phyloP scores from a whole-genome alignment of 2,329 filamentous ascomycete genomes.

The Exophiala bonariae region DNA sequence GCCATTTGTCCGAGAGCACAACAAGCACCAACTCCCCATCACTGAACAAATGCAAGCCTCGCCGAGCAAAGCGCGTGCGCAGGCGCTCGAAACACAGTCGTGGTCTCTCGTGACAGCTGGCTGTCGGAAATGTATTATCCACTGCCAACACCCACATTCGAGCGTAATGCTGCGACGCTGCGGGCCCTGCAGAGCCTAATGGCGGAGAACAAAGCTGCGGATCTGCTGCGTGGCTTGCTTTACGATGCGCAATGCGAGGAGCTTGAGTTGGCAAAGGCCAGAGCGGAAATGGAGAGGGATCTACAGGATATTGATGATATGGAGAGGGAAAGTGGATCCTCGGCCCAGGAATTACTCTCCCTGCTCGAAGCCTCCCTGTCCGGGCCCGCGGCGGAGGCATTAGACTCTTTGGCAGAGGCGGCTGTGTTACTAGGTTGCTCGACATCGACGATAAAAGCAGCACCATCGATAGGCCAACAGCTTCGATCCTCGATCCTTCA shows the following conservation, averaged over 20 bases:
- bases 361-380: constrained; percentile 11
- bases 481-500: constrained; percentile 45
- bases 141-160: constrained; percentile 68
- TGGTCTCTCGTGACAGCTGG: constrained; percentile 91
- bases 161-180: constrained; percentile 78
- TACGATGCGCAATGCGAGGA: constrained; percentile 10
- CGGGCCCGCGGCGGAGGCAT: constrained; percentile 1
- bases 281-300: too few species aligned
- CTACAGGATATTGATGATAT: too few species aligned
- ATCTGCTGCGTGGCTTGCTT: constrained; percentile 45
- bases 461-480: not conserved
- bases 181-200: constrained; percentile 25
- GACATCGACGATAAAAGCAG: constrained; percentile 28
- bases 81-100: constrained; percentile 81
- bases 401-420: constrained; percentile 14
- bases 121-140: constrained; percentile 68
- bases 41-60: constrained; percentile 50
- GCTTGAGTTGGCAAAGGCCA: constrained; percentile 1
- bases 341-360: constrained; percentile 1
- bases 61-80: constrained; percentile 67
- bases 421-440: constrained; percentile 12
- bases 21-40: too few species aligned
- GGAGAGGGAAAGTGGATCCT: not conserved
- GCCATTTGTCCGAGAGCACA: too few species aligned
- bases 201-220: constrained; percentile 23